phyloP scores from a whole-genome alignment of 495 filamentous ascomycete genomes.

The Penicillium taxi region DNA sequence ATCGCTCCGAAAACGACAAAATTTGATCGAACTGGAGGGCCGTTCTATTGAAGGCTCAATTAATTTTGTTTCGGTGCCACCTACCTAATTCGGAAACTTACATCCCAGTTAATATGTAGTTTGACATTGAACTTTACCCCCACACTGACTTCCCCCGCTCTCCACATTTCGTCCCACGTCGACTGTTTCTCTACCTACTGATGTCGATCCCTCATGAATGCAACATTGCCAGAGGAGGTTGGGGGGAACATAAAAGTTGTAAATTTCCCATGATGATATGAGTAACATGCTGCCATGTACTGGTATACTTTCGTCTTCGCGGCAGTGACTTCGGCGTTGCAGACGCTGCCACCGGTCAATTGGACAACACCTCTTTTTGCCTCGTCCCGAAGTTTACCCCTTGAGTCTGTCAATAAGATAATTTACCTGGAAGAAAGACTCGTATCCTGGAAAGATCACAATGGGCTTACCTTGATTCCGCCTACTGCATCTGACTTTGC shows the following conservation, averaged over 20 bases:
- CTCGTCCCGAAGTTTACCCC: constrained; percentile 7
- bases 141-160: too few species aligned
- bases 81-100: too few species aligned
- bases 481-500: constrained; percentile 43
- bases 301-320: constrained; percentile 6
- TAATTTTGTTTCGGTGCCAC: too few species aligned
- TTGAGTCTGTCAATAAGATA: constrained; percentile 5
- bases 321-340: constrained; percentile 11
- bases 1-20: too few species aligned
- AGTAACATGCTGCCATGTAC: constrained; percentile 6
- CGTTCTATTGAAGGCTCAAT: too few species aligned
- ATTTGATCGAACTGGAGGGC: too few species aligned
- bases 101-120: too few species aligned
- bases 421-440: constrained; percentile 21
- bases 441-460: constrained; percentile 15
- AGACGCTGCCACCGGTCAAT: constrained; percentile 13
- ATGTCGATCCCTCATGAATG: constrained; percentile 5
- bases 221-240: constrained; percentile 4
- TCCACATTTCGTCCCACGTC: too few species aligned
- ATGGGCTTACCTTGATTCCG: constrained; percentile 47
- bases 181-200: background rate
- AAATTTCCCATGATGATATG: background rate
- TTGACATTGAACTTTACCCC: too few species aligned
- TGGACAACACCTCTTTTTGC: background rate
- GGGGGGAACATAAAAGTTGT: constrained; percentile 1